A percentile compares a stretch with the other conserved stretches of the same genome.
Conservation (phyloP, 2,329 filamentous ascomycete species). For the Akanthomyces muscarius region DNA sequence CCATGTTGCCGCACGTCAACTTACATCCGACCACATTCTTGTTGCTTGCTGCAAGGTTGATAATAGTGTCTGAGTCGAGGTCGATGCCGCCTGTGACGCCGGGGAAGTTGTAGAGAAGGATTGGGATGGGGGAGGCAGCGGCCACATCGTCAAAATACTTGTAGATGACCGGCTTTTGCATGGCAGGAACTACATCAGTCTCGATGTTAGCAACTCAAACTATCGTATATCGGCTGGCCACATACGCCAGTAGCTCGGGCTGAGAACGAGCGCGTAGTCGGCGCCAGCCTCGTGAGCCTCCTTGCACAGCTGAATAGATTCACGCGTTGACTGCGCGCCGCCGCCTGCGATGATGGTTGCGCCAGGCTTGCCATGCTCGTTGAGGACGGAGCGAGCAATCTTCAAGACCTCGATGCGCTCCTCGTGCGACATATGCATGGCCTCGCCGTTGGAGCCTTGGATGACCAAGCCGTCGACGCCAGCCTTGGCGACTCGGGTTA, state of each 20-base stretch:
- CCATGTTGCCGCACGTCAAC: conserved; percentile 62
- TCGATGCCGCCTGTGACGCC: conserved; percentile 58
- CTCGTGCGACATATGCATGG: conserved; percentile 68
- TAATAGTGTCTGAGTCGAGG: conserved; percentile 56
- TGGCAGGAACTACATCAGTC: conserved; percentile 6
- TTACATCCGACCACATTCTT: conserved; percentile 62
- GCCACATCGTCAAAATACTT: conserved; percentile 63
- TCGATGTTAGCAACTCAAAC: background rate
- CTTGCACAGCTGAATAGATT: conserved; percentile 65
- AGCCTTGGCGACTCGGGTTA: conserved; percentile 51
- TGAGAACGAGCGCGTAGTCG: conserved; percentile 72
- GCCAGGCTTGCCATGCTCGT: conserved; percentile 51
- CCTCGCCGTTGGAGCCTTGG: conserved; percentile 81
- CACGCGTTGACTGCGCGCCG: conserved; percentile 69
- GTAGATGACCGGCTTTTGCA: conserved; percentile 28
- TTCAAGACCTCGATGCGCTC: conserved; percentile 65
- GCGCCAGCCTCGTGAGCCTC: conserved; percentile 68
- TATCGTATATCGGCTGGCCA: background rate
- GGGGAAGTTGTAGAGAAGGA: conserved; percentile 65
- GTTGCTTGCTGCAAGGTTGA: conserved; percentile 45
- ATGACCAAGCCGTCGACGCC: conserved; percentile 73
- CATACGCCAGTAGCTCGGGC: conserved; percentile 62
- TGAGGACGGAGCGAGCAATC: conserved; percentile 61
- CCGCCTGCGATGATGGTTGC: conserved; percentile 74
- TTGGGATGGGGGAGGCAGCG: conserved; percentile 54